phyloP scores from a whole-genome alignment of 2,329 filamentous ascomycete species.

The Aspergillus sp. region DNA sequence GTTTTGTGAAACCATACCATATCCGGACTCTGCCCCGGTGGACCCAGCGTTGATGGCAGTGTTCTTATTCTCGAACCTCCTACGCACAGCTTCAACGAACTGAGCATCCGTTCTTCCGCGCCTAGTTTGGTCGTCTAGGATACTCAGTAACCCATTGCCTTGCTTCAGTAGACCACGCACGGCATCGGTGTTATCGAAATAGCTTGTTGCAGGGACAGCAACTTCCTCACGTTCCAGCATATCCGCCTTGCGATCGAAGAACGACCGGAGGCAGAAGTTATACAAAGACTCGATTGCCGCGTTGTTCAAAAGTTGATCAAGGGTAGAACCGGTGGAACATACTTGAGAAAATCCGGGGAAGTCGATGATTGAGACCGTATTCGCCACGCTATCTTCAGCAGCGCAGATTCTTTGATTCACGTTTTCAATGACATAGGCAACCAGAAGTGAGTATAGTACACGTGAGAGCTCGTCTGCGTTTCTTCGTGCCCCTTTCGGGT shows the following conservation, averaged over 20 bases:
- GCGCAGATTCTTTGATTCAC: conserved; percentile 90
- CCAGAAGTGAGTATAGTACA: conserved; percentile 88
- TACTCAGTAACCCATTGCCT: conserved; percentile 88
- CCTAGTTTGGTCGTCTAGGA: conserved; percentile 92
- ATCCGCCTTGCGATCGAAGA: conserved; percentile 93
- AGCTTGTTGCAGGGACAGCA: conserved; percentile 83
- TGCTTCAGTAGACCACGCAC: conserved; percentile 88
- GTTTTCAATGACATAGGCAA: conserved; percentile 89
- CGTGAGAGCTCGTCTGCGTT: conserved; percentile 94
- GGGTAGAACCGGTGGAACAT: conserved; percentile 74
- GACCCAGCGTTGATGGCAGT: conserved; percentile 79
- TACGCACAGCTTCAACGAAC: conserved; percentile 83
- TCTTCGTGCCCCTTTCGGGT: conserved; percentile 81
- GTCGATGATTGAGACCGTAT: conserved; percentile 92
- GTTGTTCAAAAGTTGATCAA: conserved; percentile 94
- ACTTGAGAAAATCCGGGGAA: conserved; percentile 93
- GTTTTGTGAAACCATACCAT: conserved; percentile 86
- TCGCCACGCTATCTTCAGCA: conserved; percentile 80
- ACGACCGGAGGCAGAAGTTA: conserved; percentile 89
- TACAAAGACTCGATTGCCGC: conserved; percentile 89
- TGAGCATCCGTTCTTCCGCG: conserved; percentile 87
- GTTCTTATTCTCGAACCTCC: conserved; percentile 93
- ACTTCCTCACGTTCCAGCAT: conserved; percentile 94
- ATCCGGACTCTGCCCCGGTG: conserved; percentile 73
- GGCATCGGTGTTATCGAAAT: conserved; percentile 96